Conservation (phyloP, 2,329 filamentous ascomycete genomes). For the Sporothrix luriei region DNA sequence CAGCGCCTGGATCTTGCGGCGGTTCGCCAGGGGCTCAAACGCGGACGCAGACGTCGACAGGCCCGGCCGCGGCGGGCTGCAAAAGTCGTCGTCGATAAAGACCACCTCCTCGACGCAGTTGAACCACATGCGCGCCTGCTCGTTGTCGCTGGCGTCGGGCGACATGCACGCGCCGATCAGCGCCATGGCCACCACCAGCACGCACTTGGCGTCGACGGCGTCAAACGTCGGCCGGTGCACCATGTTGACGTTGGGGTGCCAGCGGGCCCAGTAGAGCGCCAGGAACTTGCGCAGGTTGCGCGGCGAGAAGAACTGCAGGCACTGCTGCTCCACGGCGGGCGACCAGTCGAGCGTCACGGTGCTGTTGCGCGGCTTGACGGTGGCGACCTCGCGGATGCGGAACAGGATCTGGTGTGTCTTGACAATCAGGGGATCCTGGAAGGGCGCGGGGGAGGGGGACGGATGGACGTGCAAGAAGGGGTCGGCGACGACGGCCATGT, state of each 20-base stretch:
- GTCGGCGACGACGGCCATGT: neutral
- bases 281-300: slow-evolving; percentile 24
- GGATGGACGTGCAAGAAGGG: neutral
- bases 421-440: slow-evolving; percentile 22
- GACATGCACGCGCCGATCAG: slow-evolving; percentile 26
- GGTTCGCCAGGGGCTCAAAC: slow-evolving; percentile 17
- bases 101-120: slow-evolving; percentile 31
- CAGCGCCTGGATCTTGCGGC: slow-evolving; percentile 25
- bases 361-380: slow-evolving; percentile 25
- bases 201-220: neutral
- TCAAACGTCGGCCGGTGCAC: slow-evolving; percentile 25
- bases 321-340: slow-evolving; percentile 8
- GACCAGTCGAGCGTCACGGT: slow-evolving; percentile 30
- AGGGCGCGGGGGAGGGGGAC: neutral
- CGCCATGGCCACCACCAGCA: slow-evolving; percentile 21
- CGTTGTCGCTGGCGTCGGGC: slow-evolving; percentile 3
- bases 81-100: slow-evolving; percentile 27
- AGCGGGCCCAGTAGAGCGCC: slow-evolving; percentile 26
- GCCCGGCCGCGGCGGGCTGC: neutral
- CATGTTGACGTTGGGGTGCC: slow-evolving; percentile 30
- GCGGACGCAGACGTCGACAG: neutral
- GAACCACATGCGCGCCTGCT: slow-evolving; percentile 26
- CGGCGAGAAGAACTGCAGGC: slow-evolving; percentile 28
- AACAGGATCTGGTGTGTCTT: slow-evolving; percentile 28
- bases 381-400: slow-evolving; percentile 23